Conservation (phyloP, 2,329 filamentous ascomycete species). For the Stachybotrys echinatus region DNA sequence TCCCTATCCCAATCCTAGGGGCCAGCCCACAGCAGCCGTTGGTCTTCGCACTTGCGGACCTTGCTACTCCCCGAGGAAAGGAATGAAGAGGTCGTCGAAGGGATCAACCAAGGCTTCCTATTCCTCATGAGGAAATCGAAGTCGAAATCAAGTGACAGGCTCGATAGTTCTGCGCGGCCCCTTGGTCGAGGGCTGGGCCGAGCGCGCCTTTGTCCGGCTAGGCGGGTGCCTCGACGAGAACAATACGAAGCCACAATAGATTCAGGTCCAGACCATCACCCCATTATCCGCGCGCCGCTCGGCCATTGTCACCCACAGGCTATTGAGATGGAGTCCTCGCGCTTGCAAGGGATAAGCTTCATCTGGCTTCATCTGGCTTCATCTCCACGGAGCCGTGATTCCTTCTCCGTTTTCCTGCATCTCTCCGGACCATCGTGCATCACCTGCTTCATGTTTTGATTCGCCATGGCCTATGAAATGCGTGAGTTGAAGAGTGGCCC, state of each 20-base stretch:
- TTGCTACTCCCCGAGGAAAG: too few relatives aligned
- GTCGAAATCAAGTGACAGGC: neutral
- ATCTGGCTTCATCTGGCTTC: neutral
- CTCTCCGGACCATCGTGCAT: neutral
- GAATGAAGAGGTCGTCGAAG: too few relatives aligned
- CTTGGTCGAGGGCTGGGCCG: neutral
- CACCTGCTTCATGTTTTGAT: neutral
- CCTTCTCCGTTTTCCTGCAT: neutral
- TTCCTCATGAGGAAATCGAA: neutral
- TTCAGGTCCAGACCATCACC: neutral
- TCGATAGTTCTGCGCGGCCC: neutral
- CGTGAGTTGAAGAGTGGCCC: neutral
- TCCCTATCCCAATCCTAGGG: too few relatives aligned
- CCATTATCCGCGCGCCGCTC: neutral
- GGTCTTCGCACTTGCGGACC: too few relatives aligned
- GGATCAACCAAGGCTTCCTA: too few relatives aligned
- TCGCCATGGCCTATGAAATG: neutral
- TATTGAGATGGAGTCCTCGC: neutral
- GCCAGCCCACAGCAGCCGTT: too few relatives aligned
- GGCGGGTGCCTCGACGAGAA: neutral
- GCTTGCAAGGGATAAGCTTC: neutral
- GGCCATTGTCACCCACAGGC: neutral
- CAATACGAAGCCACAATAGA: constrained; percentile 1
- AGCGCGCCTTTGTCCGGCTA: neutral
- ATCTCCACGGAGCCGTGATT: neutral